Evolutionary conservation across 2,329 filamentous ascomycete genomes (phyloP).

Genomic region (Metarhizium anisopliae): DNA sequence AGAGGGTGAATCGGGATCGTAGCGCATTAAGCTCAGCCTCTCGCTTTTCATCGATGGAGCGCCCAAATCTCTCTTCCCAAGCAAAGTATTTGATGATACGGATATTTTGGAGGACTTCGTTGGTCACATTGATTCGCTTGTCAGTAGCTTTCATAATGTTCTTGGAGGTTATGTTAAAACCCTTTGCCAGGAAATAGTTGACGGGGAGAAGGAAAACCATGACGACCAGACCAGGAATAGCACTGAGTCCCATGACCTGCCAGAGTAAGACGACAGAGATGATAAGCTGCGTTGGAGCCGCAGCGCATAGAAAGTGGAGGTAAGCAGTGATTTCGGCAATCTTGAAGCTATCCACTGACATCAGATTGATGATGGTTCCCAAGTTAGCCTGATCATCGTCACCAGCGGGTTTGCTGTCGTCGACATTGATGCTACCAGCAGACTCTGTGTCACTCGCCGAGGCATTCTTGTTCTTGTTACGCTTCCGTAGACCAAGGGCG

Average conservation of each 20-base stretch:
- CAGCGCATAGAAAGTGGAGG: slow-evolving; percentile 89
- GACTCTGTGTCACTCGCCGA: slow-evolving; percentile 24
- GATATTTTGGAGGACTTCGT: slow-evolving; percentile 95
- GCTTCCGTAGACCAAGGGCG: slow-evolving; percentile 53
- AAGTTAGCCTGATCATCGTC: slow-evolving; percentile 74
- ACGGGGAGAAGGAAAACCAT: slow-evolving; percentile 84
- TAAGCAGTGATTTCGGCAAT: slow-evolving; percentile 92
- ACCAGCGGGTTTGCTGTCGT: slow-evolving; percentile 24
- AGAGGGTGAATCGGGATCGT: slow-evolving; percentile 77
- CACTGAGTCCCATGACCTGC: slow-evolving; percentile 82
- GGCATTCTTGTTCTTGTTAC: slow-evolving; percentile 35
- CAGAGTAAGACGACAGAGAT: slow-evolving; percentile 79
- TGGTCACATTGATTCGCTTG: slow-evolving; percentile 90
- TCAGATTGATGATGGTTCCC: slow-evolving; percentile 98
- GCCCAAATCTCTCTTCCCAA: slow-evolving; percentile 88
- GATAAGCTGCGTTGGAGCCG: slow-evolving; percentile 78
- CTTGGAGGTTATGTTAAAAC: slow-evolving; percentile 81
- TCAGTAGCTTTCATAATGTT: slow-evolving; percentile 88
- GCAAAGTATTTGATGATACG: slow-evolving; percentile 99
- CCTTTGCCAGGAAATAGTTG: slow-evolving; percentile 81
- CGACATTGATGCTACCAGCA: slow-evolving; percentile 25
- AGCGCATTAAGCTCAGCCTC: slow-evolving; percentile 67
- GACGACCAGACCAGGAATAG: slow-evolving; percentile 83
- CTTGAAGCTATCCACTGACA: slow-evolving; percentile 99
- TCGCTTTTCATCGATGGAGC: slow-evolving; percentile 83